Evolutionary conservation across 257 asterid genomes (phyloP).

Genomic region (Scutellaria baicalensis): DNA sequence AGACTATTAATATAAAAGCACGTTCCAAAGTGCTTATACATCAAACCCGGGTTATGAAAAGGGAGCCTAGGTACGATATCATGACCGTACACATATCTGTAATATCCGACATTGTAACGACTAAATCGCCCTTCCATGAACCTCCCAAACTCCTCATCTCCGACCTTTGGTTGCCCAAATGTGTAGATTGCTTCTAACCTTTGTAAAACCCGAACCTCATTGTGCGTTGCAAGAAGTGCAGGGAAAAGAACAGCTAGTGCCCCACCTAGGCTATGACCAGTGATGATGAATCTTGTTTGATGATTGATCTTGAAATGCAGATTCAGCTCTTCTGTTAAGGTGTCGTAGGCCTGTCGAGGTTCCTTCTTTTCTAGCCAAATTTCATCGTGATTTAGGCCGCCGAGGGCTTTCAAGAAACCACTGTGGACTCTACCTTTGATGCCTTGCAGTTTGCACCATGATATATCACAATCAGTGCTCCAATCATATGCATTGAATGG

Average conservation of each 20-base stretch:
- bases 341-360: conserved; percentile 24
- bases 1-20: conserved; percentile 37
- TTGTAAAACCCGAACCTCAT: conserved; percentile 26
- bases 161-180: conserved; percentile 72
- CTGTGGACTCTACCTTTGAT: conserved; percentile 40
- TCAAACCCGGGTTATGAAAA: conserved; percentile 20
- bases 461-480: conserved; percentile 46
- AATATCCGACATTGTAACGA: conserved; percentile 21
- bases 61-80: conserved; percentile 63
- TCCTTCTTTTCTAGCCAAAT: conserved; percentile 20
- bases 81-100: conserved; percentile 48
- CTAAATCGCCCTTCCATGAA: conserved; percentile 33
- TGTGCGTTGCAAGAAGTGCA: conserved; percentile 36
- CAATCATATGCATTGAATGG: conserved; percentile 31
- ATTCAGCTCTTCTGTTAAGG: conserved; percentile 29
- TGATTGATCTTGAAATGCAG: neutral
- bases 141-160: conserved; percentile 40
- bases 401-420: conserved; percentile 64
- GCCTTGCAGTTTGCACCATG: conserved; percentile 33
- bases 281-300: conserved; percentile 27
- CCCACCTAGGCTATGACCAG: conserved; percentile 78
- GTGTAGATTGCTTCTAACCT: conserved; percentile 53
- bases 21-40: conserved; percentile 63
- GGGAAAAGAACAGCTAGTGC: conserved; percentile 55
- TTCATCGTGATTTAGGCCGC: conserved; percentile 35